A percentile compares a stretch with the other conserved stretches of the same genome.
Conservation (phyloP, 1,284 basidiomycete species). For the Cystobasidiaceae sp. region DNA sequence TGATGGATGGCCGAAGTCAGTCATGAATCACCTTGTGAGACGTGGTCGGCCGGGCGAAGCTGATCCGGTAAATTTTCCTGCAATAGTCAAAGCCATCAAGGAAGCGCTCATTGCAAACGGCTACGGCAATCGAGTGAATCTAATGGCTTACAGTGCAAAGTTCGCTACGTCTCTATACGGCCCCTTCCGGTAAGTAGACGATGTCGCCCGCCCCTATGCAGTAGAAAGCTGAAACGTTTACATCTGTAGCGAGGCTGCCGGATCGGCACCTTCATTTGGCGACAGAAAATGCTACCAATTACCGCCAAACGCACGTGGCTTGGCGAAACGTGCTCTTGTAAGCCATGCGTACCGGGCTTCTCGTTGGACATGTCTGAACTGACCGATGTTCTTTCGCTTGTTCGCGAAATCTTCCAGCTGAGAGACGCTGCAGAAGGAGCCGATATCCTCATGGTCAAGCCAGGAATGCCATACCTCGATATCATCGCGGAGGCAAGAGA, state of each 20-base stretch:
- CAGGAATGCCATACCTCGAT: conserved; percentile 91
- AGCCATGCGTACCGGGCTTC: conserved; percentile 45
- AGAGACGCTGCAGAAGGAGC: conserved; percentile 88
- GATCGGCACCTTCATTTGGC: conserved; percentile 88
- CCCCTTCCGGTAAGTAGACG: conserved; percentile 71
- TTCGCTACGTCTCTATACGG: conserved; percentile 96
- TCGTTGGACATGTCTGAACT: neutral
- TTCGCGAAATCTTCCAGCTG: conserved; percentile 56
- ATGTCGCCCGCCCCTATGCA: too few species aligned
- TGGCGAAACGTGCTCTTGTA: conserved; percentile 89
- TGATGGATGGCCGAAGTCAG: conserved; percentile 86
- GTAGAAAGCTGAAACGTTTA: too few species aligned
- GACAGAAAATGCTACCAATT: conserved; percentile 97
- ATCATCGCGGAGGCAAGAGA: conserved; percentile 82
- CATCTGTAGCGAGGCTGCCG: conserved; percentile 78
- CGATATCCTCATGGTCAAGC: conserved; percentile 99
- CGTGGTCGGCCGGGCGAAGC: neutral
- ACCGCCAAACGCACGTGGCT: conserved; percentile 77
- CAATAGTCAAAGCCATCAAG: conserved; percentile 75
- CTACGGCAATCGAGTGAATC: conserved; percentile 74
- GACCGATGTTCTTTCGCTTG: too few species aligned
- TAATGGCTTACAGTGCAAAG: conserved; percentile 99
- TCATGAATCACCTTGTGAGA: neutral
- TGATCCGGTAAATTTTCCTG: neutral
- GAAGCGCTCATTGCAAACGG: conserved; percentile 72